phyloP scores from a whole-genome alignment of 1,284 basidiomycete genomes.

The Tilletia horrida region DNA sequence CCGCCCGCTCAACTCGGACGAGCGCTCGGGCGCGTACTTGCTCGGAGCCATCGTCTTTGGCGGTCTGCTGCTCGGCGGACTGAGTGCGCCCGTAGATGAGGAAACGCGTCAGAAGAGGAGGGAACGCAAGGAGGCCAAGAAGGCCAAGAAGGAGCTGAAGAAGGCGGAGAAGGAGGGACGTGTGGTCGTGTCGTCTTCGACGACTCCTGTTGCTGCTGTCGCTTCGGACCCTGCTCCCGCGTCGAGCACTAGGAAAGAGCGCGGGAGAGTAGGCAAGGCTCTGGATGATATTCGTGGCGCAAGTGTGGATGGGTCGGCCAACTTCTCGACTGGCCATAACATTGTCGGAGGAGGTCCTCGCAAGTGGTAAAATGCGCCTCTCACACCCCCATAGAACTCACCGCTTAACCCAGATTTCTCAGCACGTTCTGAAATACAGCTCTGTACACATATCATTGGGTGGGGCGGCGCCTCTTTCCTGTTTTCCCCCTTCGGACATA shows the following conservation, averaged over 20 bases:
- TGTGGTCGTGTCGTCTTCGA: background rate
- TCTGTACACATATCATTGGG: no score
- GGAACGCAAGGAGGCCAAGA: constrained; percentile 15
- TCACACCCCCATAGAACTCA: no score
- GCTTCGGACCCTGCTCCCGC: background rate
- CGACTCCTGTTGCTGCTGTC: background rate
- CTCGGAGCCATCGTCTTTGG: constrained; percentile 62
- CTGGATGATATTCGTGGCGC: constrained; percentile 5
- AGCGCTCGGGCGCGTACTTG: constrained; percentile 62
- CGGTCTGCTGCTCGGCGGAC: constrained; percentile 61
- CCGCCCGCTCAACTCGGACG: constrained; percentile 61
- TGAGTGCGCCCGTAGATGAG: constrained; percentile 44
- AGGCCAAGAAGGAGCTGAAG: background rate
- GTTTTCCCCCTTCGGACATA: no score
- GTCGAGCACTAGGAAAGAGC: background rate
- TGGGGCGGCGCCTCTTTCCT: background rate
- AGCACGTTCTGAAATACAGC: no score
- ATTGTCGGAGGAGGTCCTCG: constrained; percentile 25
- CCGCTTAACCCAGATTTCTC: no score
- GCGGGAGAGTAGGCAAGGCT: background rate
- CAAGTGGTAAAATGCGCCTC: constrained; percentile 24
- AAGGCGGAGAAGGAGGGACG: background rate
- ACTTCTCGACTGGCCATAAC: constrained; percentile 23
- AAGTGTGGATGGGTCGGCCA: background rate
- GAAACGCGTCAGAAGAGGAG: background rate